phyloP scores from a whole-genome alignment of 225 moss, liverwort and hornwort species.

The Rhytidiadelphus loreus region DNA sequence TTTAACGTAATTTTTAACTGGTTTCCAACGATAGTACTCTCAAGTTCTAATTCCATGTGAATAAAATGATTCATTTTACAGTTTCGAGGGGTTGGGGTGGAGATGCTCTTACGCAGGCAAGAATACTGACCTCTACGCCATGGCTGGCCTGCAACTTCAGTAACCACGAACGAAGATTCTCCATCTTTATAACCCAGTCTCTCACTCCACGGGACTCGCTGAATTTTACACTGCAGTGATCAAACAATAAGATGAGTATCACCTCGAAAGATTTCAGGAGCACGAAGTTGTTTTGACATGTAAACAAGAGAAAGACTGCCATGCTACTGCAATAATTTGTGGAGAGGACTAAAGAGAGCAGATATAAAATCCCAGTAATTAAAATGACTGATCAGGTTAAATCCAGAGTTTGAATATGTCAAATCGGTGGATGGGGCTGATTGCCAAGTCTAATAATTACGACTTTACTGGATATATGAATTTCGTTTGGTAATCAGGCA shows the following conservation, averaged over 20 bases:
- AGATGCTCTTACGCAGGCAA: not conserved
- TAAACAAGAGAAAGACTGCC: not conserved
- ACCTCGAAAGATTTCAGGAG: not conserved
- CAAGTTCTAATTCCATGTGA: not conserved
- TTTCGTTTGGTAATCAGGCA: not conserved
- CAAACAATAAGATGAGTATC: not conserved
- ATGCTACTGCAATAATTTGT: not conserved
- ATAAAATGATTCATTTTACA: not conserved
- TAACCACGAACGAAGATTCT: constrained; percentile 35
- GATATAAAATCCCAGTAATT: not conserved
- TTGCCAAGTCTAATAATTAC: not conserved
- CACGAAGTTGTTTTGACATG: not conserved
- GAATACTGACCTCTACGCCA: constrained; percentile 43
- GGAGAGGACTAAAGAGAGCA: not conserved
- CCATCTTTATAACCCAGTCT: constrained; percentile 55
- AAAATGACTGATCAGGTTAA: not conserved
- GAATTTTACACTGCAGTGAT: constrained; percentile 21
- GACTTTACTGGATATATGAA: not conserved
- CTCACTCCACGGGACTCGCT: constrained; percentile 52
- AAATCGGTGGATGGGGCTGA: not conserved
- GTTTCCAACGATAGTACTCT: not conserved
- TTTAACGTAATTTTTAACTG: not conserved
- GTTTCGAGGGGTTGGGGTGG: not conserved
- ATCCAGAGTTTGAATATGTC: not conserved
- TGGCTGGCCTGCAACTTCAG: constrained; percentile 50